Evolutionary conservation across 306 rosid species (phyloP), one percentile per base, ranked within the genome.

Genomic region (Ormosia emarginata): DNA sequence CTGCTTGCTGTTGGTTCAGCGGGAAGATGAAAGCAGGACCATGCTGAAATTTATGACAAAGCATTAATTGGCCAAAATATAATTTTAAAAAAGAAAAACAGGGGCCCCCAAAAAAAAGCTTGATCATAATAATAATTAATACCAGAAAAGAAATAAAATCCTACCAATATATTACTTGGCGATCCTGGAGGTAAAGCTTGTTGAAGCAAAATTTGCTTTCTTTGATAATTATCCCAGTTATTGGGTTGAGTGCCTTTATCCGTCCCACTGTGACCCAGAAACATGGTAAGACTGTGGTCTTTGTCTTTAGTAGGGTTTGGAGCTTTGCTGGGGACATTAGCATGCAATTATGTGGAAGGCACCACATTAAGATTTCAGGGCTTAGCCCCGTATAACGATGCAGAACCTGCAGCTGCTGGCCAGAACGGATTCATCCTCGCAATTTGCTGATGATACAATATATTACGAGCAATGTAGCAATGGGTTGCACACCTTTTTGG

Each of bases 401-500:
- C 97, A 18, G 97, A 84, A 49, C 99, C 97, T 33, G 97, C 90
- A 29, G 97, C 92, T 2, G 97, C 91, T 4, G 98, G 97, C 98
- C 99, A 96, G 77, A 91, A 96, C 1, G 98, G 90, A 86, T 83
- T 92, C 93, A 94, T 89, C 89, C 92, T 94, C 0, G 97, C 91
- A 76, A 96, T 71, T 78, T 92, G 98, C 76, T 96, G 99, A 67
- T 90, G 91, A 83, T 78, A 91, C 71, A 29, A 58, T 75, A 96
- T 91, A 82, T 86, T 92, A 29, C 91, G 83, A n/a, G 99, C 99
- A 89, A 96, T 86, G 92, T 94, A 89, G 89, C 83, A 94, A 81
- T 96, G 99, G 18, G 99, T 96, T 29, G 97, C 95, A 67, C 99
- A 96, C 79, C 93, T 88, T 88, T 94, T 93, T 0, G 92, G 98